phyloP scores from a whole-genome alignment of 768 basidiomycete species.

The Mrakia gelida region DNA sequence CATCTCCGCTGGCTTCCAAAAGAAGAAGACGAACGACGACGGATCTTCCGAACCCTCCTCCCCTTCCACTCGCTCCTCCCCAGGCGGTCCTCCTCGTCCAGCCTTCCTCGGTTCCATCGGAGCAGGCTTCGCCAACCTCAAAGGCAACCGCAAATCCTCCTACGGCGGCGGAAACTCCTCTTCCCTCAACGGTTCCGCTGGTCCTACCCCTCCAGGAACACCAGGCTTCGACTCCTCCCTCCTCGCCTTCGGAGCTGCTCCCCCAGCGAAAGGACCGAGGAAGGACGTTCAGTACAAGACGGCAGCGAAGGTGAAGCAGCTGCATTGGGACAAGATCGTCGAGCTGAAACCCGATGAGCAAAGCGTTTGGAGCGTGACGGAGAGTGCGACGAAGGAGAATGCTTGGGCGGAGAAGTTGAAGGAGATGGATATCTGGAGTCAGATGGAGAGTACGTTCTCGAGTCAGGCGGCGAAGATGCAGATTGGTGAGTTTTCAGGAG shows the following conservation, averaged over 20 bases:
- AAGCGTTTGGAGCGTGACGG: slow-evolving; percentile 78
- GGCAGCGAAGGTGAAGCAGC: slow-evolving; percentile 88
- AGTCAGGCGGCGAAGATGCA: slow-evolving; percentile 61
- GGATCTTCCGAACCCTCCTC: slow-evolving; percentile 4
- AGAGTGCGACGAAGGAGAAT: slow-evolving; percentile 55
- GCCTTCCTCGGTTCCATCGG: slow-evolving; percentile 46
- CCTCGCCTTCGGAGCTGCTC: slow-evolving; percentile 45
- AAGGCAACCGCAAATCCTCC: slow-evolving; percentile 43
- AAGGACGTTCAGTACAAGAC: slow-evolving; percentile 84
- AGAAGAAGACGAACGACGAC: slow-evolving; percentile 6
- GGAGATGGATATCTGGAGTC: slow-evolving; percentile 79
- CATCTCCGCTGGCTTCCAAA: slow-evolving; percentile 15
- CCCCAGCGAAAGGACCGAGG: slow-evolving; percentile 15
- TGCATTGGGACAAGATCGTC: slow-evolving; percentile 98
- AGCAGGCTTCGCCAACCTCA: slow-evolving; percentile 19
- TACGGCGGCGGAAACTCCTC: background rate
- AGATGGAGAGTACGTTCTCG: slow-evolving; percentile 98
- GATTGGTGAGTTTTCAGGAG: slow-evolving; percentile 63
- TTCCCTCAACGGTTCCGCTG: background rate
- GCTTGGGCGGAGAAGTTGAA: slow-evolving; percentile 79
- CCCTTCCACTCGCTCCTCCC: slow-evolving; percentile 36
- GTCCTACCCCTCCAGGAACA: background rate
- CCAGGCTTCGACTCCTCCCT: background rate
- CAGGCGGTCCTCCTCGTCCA: slow-evolving; percentile 46
- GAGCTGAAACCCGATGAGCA: slow-evolving; percentile 70